These are phyloP conservation scores for Solanum aculeatissimum DNA, from an alignment of 305 asterid genomes.

Conservation along the genomic window DNA sequence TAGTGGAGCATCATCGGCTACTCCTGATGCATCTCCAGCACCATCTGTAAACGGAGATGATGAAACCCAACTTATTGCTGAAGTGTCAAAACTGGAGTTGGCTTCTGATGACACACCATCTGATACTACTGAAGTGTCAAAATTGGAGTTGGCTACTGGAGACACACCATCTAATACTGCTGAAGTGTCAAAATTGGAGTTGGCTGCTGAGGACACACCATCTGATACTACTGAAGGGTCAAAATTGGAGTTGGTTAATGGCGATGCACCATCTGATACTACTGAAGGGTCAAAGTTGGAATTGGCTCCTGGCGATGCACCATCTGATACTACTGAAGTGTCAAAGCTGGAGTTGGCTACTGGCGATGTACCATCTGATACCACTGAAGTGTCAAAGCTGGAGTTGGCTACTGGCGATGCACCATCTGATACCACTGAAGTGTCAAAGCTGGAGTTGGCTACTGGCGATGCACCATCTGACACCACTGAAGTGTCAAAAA, in stretches of 20 bases:
- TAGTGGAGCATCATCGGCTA: constrained; percentile 18
- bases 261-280: constrained; percentile 30
- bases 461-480: not conserved
- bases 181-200: constrained; percentile 24
- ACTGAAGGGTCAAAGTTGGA: constrained; percentile 27
- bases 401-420: not conserved
- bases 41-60: constrained; percentile 59
- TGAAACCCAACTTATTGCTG: constrained; percentile 31
- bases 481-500: not conserved
- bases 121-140: constrained; percentile 32
- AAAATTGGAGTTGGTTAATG: constrained; percentile 16
- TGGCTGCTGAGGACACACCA: constrained; percentile 29
- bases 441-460: not conserved
- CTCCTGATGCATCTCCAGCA: constrained; percentile 28
- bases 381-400: not conserved
- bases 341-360: not conserved
- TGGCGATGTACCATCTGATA: constrained; percentile 12
- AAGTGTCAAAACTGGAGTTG: constrained; percentile 26
- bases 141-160: not conserved
- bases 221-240: constrained; percentile 39
- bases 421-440: not conserved
- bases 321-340: constrained; percentile 18
- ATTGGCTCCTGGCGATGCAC: constrained; percentile 27
- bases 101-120: constrained; percentile 31
- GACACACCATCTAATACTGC: constrained; percentile 24